These are phyloP conservation scores for Curvularia hawaiiensis DNA, from an alignment of 2,329 filamentous ascomycete genomes.

Conservation along the genomic window DNA sequence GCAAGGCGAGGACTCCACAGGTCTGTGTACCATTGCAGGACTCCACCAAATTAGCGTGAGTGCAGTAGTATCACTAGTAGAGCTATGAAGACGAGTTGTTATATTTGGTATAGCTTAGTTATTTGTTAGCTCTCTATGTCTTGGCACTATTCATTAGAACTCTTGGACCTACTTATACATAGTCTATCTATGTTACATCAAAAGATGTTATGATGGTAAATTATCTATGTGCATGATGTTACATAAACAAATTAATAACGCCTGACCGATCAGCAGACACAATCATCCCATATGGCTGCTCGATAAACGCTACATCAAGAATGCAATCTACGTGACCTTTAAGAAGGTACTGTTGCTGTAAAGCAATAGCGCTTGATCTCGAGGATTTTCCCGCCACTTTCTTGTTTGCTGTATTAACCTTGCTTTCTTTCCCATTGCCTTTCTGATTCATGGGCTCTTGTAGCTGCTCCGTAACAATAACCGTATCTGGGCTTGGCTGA, in stretches of 20 bases:
- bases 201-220: no score
- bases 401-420: conserved; percentile 44
- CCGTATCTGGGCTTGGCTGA: conserved; percentile 49
- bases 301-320: conserved; percentile 84
- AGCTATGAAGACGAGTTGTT: no score
- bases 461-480: conserved; percentile 47
- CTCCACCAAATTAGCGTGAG: no score
- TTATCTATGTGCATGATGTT: conserved; percentile 4
- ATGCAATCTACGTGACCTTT: conserved; percentile 87
- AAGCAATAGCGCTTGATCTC: conserved; percentile 87
- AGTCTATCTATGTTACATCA: no score
- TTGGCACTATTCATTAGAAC: no score
- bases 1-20: no score
- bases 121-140: no score
- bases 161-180: no score
- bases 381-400: conserved; percentile 56
- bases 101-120: no score
- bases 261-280: conserved; percentile 88
- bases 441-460: conserved; percentile 28
- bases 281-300: conserved; percentile 90
- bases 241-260: conserved; percentile 83
- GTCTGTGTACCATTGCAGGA: no score
- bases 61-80: no score
- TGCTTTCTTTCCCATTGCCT: conserved; percentile 30
- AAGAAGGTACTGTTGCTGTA: conserved; percentile 85